These are phyloP conservation scores for Pestalotiopsis sp. DNA, from an alignment of 2,329 filamentous ascomycete genomes.

Conservation along the genomic window DNA sequence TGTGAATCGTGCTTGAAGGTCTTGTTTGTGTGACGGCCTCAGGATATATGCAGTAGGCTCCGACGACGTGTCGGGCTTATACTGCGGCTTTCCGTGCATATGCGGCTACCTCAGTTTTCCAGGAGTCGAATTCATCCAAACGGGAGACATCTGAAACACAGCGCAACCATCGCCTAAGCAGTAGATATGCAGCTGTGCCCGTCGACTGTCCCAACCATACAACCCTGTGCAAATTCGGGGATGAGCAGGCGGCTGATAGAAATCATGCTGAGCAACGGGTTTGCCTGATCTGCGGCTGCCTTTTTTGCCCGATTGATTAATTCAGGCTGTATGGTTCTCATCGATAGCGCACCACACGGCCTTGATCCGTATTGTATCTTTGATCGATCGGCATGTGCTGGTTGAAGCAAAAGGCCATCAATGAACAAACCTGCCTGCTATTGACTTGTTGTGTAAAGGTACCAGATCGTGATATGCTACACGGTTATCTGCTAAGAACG, in stretches of 20 bases:
- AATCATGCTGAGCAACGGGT: not conserved
- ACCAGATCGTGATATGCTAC: not conserved
- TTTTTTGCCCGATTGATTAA: not conserved
- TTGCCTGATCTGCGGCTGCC: too few relatives aligned
- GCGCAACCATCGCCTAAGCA: not conserved
- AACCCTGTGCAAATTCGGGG: not conserved
- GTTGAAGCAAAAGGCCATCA: not conserved
- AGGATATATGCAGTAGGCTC: slow-evolving; percentile 1
- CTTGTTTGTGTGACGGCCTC: not conserved
- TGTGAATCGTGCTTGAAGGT: not conserved
- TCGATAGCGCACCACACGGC: too few relatives aligned
- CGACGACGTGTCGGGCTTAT: not conserved
- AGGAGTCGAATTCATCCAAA: not conserved
- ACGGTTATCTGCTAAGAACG: not conserved
- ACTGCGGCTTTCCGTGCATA: slow-evolving; percentile 3
- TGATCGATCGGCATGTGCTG: not conserved
- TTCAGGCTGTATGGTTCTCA: too few relatives aligned
- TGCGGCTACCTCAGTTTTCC: not conserved
- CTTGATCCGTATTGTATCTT: not conserved
- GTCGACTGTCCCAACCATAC: not conserved
- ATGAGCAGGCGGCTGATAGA: not conserved
- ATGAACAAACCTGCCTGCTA: not conserved
- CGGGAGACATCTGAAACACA: slow-evolving; percentile 11
- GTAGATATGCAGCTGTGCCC: slow-evolving; percentile 8
- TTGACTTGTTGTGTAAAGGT: not conserved